These are phyloP conservation scores for Pichia scutulata DNA, from an alignment of 805 yeast genomes.

Conservation along the genomic window DNA sequence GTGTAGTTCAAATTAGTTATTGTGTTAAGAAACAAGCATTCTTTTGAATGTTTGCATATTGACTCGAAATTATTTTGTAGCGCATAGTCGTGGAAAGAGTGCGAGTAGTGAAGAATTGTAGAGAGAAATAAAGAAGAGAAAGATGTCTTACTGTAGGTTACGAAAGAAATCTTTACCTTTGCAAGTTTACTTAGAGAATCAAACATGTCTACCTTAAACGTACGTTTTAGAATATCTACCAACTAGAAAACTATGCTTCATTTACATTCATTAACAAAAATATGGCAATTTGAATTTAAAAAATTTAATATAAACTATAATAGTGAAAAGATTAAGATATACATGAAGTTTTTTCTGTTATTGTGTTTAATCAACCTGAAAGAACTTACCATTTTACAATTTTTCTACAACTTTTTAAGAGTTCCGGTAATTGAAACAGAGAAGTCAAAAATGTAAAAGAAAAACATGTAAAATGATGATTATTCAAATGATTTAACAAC, in stretches of 20 bases:
- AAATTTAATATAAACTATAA: not conserved
- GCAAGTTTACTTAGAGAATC: not conserved
- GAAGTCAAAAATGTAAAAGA: no score
- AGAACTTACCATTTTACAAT: no score
- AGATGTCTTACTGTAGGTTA: not conserved
- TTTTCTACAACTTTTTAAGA: no score
- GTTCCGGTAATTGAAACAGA: no score
- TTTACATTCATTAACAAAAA: not conserved
- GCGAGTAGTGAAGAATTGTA: not conserved
- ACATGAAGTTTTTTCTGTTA: no score
- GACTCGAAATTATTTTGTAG: not conserved
- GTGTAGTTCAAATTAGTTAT: not conserved
- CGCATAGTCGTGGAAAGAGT: not conserved
- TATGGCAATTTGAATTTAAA: not conserved
- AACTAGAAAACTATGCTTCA: not conserved
- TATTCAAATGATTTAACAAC: not conserved
- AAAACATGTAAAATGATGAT: no score
- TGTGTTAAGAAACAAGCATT: not conserved
- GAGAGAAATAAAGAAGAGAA: not conserved
- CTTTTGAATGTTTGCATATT: not conserved
- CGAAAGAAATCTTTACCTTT: not conserved
- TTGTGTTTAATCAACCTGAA: no score
- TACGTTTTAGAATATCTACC: conserved; percentile 18
- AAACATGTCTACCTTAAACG: conserved; percentile 45
- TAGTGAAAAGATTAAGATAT: not conserved